Evolutionary conservation across 768 basidiomycete genomes (phyloP), one percentile per base, ranked within the genome.

Genomic region (Naganishia kalamii): DNA sequence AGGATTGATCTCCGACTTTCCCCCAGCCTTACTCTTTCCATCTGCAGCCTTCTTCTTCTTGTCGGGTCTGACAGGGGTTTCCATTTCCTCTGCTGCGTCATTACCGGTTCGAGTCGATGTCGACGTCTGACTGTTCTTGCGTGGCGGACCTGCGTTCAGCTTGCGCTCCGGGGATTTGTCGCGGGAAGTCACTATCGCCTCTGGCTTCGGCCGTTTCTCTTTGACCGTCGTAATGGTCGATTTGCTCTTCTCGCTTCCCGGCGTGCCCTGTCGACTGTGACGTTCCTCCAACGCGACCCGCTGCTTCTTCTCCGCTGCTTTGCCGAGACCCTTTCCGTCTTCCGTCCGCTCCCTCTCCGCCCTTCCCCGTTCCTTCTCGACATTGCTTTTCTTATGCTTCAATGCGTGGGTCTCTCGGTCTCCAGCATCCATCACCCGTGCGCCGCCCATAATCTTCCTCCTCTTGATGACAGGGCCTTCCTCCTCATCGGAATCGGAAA

Each of bases 221-320:
- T 48, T 61, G 3, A 47, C 2, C 23, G 37, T 48, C 19, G 29
- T 35, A 21, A 29, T n/a, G 15, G 23, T 32, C 3, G 60, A 46
- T 46, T 32, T 61, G 40, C 33, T 61, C 21, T 44, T 52, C 12
- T 46, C 41, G 43, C 63, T 64, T n/a, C 10, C 23, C 17, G 47
- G 37, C 7, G 62, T 63, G 25, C 62, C 62, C n/a, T 44, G 48
- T 41, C 37, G 35, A 17, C 63, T 54, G 50, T 29, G 35, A 41
- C 23, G 60, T 15, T 61, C 60, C 5, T 61, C 60, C 25, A 43
- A 15, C 21, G 41, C 52, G 6, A 48, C 19, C 37, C 49, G 57
- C 33, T 52, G 44, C 60, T 49, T 62, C 65, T 65, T 71, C 60
- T 63, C 44, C 12, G 12, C n/a, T 1, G 35, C 37, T 57, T 60